Evolutionary conservation across 306 rosid genomes (phyloP).

Genomic region (Quercus wislizeni): DNA sequence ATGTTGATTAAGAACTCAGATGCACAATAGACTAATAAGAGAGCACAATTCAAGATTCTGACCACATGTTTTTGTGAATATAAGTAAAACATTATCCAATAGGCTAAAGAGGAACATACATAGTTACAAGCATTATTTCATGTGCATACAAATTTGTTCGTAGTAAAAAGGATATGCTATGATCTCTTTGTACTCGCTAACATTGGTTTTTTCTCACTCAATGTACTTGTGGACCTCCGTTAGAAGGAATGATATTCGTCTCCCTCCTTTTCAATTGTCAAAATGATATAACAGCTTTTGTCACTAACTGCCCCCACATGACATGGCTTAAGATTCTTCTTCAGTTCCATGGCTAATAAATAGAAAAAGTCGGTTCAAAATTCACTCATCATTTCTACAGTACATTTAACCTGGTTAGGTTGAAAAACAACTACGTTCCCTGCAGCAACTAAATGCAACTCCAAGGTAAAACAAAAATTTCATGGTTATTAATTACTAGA

Average conservation of each 20-base stretch:
- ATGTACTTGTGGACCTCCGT: conserved; percentile 33
- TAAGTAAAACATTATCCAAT: not conserved
- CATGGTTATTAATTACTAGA: no score
- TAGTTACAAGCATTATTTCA: conserved; percentile 4
- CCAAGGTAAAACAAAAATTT: no score
- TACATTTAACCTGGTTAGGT: not conserved
- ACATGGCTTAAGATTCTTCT: conserved; percentile 35
- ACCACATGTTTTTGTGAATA: not conserved
- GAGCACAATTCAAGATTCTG: no score
- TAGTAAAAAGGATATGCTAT: conserved; percentile 24
- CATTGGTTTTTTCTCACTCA: conserved; percentile 5
- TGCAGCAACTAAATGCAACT: no score
- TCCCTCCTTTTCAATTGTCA: conserved; percentile 26
- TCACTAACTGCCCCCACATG: conserved; percentile 37
- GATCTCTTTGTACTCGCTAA: conserved; percentile 12
- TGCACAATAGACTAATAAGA: no score
- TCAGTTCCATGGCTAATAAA: not conserved
- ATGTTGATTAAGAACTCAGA: no score
- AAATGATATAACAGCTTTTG: conserved; percentile 35
- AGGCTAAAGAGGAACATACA: not conserved
- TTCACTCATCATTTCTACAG: not conserved
- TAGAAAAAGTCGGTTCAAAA: not conserved
- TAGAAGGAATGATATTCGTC: conserved; percentile 22
- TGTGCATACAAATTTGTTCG: conserved; percentile 5
- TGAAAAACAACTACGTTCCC: no score